Base-by-base conservation (phyloP, 306 rosid genomes). In the Oxytropis ochrocephala region DNA sequence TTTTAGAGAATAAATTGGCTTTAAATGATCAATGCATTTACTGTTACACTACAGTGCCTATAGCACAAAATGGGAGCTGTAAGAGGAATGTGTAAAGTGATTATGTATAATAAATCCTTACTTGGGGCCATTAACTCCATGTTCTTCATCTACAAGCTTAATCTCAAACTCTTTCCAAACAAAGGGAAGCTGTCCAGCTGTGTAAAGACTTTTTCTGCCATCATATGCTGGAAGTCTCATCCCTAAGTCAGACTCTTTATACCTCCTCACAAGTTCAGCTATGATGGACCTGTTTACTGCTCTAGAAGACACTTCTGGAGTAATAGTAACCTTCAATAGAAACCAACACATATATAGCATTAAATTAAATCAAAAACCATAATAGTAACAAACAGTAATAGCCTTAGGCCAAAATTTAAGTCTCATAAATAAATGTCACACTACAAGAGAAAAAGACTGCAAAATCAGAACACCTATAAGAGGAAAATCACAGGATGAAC, bases 181-280 rank as follows among this genome's bases (percentile, higher is more conserved):
- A 84, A 94, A 94, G 70, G 99, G 99, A 68, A 94, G 92, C 80
- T 84, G 87, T 53, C 99, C 99, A 67, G 99, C 99, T 21, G 97
- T 91, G 87, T 95, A 95, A 72, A 95, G 80, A 73, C 92, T 89
- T 87, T 87, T 91, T 64, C 99, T 80, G 73, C 99, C 99, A 80
- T 95, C 99, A 82, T 91, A 95, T 24, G 97, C 99, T 17, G 97
- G 99, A 48, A 95, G 96, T 68, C 97, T 91, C 90, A 59, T 89
- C 57, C 95, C 99, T 36, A 95, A 67, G 73, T 95, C 97, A 78
- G 97, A 81, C 71, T 89, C 97, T 75, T 73, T 85, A 69, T 94
- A 85, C 77, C 83, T 69, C 55, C 89, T 85, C 88, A 94, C 99
- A 62, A 94, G 87, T 55, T 94, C 99, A 7, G 92, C 96, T 81